phyloP scores from a whole-genome alignment of 2,329 filamentous ascomycete species.

The Lecanicillium sp. region DNA sequence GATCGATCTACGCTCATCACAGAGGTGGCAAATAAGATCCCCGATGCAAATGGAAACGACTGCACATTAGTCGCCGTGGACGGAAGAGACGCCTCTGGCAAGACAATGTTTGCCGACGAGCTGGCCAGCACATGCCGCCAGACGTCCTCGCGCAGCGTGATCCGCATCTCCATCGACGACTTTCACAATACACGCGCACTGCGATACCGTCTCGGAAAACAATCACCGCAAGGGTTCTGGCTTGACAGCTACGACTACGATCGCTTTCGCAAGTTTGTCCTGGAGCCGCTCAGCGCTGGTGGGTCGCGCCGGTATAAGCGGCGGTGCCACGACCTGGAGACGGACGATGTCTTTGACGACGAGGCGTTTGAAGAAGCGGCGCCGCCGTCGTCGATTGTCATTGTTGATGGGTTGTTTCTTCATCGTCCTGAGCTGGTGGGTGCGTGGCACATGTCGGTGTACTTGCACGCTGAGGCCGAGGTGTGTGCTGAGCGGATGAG shows the following conservation, averaged over 20 bases:
- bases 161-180: slow-evolving; percentile 1
- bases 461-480: not conserved
- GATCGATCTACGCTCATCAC: not conserved
- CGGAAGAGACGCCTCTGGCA: not conserved
- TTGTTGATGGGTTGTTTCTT: slow-evolving; percentile 3
- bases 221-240: not conserved
- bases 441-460: not conserved
- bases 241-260: not conserved
- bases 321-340: slow-evolving; percentile 1
- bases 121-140: not conserved
- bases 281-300: not conserved
- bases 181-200: not conserved
- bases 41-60: not conserved
- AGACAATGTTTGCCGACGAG: not conserved
- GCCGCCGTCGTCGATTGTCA: not conserved
- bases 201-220: not conserved
- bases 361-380: not conserved
- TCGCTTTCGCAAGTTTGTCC: not conserved
- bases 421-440: not conserved
- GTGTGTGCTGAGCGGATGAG: not conserved
- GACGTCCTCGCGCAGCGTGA: not conserved
- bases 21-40: not conserved
- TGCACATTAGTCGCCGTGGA: not conserved
- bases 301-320: not conserved
- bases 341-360: not conserved